phyloP scores from a whole-genome alignment of 257 asterid genomes.

The Penstemon davidsonii region DNA sequence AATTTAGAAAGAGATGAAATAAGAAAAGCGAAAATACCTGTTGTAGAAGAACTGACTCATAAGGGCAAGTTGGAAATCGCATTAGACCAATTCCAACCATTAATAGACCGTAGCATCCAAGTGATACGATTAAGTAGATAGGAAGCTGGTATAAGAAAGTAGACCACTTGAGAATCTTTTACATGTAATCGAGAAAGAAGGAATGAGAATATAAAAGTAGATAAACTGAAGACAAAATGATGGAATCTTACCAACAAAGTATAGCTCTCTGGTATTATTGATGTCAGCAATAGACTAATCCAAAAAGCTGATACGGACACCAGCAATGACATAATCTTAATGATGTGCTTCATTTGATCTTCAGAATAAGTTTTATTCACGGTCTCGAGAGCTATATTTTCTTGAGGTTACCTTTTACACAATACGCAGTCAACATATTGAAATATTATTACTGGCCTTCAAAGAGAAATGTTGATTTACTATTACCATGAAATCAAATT shows the following conservation, averaged over 20 bases:
- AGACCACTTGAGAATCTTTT: neutral
- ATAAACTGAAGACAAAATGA: neutral
- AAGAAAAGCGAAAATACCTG: conserved; percentile 38
- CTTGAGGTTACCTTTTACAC: conserved; percentile 13
- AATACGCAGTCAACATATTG: neutral
- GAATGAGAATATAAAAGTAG: neutral
- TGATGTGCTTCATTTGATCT: conserved; percentile 71
- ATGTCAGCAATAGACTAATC: conserved; percentile 66
- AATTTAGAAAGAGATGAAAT: neutral
- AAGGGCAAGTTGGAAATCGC: conserved; percentile 79
- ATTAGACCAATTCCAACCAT: conserved; percentile 86
- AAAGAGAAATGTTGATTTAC: neutral
- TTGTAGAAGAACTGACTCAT: conserved; percentile 70
- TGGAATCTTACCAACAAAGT: conserved; percentile 77
- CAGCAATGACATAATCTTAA: conserved; percentile 61
- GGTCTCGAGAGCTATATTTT: neutral
- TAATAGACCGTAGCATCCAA: conserved; percentile 75
- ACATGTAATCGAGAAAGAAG: neutral
- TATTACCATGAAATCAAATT: neutral
- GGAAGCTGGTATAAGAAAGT: conserved; percentile 51
- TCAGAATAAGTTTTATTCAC: conserved; percentile 18
- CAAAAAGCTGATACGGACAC: conserved; percentile 59
- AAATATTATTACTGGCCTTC: neutral
- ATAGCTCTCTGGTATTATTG: conserved; percentile 56
- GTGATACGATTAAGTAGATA: conserved; percentile 62